Percentiles rank a stretch among this genome's conserved stretches.
Conservation (phyloP, 2,329 filamentous ascomycete species). For the Cordyceps pruinosa region DNA sequence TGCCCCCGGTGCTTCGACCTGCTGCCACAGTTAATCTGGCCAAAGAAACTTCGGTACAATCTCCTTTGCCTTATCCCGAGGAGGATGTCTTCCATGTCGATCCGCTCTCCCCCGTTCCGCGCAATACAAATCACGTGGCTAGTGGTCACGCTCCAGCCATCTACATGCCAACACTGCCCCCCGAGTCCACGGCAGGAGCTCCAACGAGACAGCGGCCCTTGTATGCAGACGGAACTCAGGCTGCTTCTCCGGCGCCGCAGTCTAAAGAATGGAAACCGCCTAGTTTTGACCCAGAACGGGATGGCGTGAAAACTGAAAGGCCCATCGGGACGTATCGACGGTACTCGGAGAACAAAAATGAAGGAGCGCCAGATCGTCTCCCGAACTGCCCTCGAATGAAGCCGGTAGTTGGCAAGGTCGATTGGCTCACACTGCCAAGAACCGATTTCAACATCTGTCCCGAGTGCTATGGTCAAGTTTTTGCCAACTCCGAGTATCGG, state of each 20-base stretch:
- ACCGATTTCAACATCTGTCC: conserved; percentile 77
- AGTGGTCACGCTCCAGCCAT: conserved; percentile 12
- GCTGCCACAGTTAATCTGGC: background rate
- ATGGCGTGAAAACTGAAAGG: conserved; percentile 29
- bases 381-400: conserved; percentile 63
- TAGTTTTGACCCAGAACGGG: conserved; percentile 35
- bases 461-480: conserved; percentile 66
- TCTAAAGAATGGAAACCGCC: conserved; percentile 39
- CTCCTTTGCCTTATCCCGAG: conserved; percentile 32
- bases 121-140: background rate
- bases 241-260: conserved; percentile 13
- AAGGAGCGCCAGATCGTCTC: conserved; percentile 36
- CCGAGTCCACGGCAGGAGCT: background rate
- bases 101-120: conserved; percentile 17
- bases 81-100: conserved; percentile 23
- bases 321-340: conserved; percentile 43
- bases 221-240: background rate
- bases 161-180: conserved; percentile 20
- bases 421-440: conserved; percentile 74
- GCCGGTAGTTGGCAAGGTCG: conserved; percentile 56
- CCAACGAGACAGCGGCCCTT: background rate
- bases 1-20: conserved; percentile 6
- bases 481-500: conserved; percentile 60
- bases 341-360: conserved; percentile 40
- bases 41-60: conserved; percentile 8